Percentiles rank a stretch among this genome's conserved stretches.
Evolutionary conservation across 257 asterid genomes (phyloP).

Genomic region (Jacaranda copaia): DNA sequence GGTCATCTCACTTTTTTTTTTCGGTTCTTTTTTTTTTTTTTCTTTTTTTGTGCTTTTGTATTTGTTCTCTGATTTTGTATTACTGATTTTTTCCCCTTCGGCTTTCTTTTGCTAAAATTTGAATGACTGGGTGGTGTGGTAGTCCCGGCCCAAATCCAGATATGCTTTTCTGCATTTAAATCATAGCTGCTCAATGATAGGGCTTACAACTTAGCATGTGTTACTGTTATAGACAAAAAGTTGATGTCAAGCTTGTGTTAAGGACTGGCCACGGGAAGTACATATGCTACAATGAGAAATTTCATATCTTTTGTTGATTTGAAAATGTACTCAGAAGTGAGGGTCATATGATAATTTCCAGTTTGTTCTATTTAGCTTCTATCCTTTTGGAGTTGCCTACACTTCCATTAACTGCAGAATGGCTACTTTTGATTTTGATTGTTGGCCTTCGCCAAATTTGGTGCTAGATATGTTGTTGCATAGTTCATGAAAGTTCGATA

Average conservation of each 20-base stretch:
- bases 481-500: not conserved
- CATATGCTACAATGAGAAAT: not conserved
- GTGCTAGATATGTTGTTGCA: not conserved
- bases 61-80: conserved; percentile 19
- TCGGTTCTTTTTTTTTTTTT: not conserved
- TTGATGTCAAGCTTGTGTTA: not conserved
- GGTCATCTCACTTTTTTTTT: not conserved
- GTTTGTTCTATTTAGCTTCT: not conserved
- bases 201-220: not conserved
- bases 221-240: not conserved
- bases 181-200: not conserved
- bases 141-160: not conserved
- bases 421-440: not conserved
- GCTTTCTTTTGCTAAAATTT: not conserved
- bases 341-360: not conserved
- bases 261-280: not conserved
- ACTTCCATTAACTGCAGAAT: not conserved
- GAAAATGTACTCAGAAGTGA: not conserved
- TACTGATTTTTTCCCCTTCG: not conserved
- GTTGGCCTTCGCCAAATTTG: not conserved
- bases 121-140: not conserved
- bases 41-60: not conserved
- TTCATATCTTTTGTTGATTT: not conserved
- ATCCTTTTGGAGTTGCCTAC: not conserved
- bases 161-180: not conserved